Evolutionary conservation across 495 filamentous ascomycete species (phyloP), one percentile per base, ranked within the genome.

Genomic region (Hypoxylon subgilvum): DNA sequence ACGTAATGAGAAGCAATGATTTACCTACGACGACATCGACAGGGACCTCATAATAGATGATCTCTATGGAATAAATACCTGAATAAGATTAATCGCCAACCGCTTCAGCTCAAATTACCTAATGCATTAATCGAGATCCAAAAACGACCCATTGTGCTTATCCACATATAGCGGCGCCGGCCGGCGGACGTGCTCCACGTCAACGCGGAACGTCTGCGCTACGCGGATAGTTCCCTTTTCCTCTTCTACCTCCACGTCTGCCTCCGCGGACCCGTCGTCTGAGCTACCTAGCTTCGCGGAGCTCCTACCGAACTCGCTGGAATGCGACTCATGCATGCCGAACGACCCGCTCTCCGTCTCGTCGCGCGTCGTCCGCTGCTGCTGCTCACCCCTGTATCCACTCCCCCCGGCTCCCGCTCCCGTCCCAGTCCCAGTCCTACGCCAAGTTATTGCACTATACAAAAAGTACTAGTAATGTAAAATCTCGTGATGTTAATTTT

Each of bases 61-160:
- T 14, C 30, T 4, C 17, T 36, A 17, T 42, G 27, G 7, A 49
- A 38, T 28, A 44, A 27, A n/a, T n/a, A n/a, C n/a, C n/a, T n/a
- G n/a, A n/a, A n/a, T n/a, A n/a, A n/a, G n/a, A n/a, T n/a, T n/a
- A n/a, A n/a, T n/a, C n/a, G n/a, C n/a, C n/a, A n/a, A n/a, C n/a
- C n/a, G n/a, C n/a, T n/a, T n/a, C n/a, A n/a, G n/a, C n/a, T n/a
- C n/a, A n/a, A n/a, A n/a, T n/a, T n/a, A n/a, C n/a, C n/a, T n/a
- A n/a, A n/a, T n/a, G 2, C 17, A 41, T 52, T 43, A 32, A 38
- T 38, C 39, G 32, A 63, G 22, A 45, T 57, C 23, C 35, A 63
- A 39, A 36, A 51, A 52, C 32, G 46, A 51, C 23, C 0, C 30
- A 13, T 41, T 25, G 8, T 38, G 17, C 34, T 49, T 44, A 32